Evolutionary conservation across 768 basidiomycete genomes (phyloP), one percentile per base, ranked within the genome.

Genomic region (Phallus indusiatus): DNA sequence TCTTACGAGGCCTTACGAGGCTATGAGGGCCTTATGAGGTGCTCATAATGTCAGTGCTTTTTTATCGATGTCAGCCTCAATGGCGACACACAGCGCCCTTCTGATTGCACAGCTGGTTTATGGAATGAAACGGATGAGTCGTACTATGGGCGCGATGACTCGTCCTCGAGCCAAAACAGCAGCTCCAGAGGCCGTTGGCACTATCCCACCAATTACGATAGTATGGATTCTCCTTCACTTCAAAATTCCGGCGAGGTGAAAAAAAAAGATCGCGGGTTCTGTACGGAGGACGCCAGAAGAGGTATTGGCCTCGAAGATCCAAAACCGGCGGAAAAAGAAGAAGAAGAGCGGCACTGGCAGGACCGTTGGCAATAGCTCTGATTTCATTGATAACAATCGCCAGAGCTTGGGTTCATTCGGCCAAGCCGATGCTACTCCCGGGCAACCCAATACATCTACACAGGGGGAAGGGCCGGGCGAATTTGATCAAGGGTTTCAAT

Each of bases 241-340:
- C 67, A 70, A 28, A 80, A 75, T 71, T 86, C 82, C 72, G 83
- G 86, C 72, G 84, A 84, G 65, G 81, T 81, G n/a, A n/a, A n/a
- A 54, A 92, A 90, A 80, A 91, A 92, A 71, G 90, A 93, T 65
- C 76, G 90, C 60, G 91, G 86, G 86, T 89, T 84, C 60, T 77
- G 86, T 70, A 91, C 90, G 34, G 88, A 90, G 71, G 90, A 93
- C 69, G 90, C 90, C 54, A 66, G 1, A 75, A 74, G 53, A 47
- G 57, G 57, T 1, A 51, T 59, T 5, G 57, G 50, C 1, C 14
- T 52, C 12, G 66, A 81, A 74, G 65, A 75, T 73, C 60, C 76
- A 73, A 62, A 72, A 68, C 53, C 67, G 69, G 54, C 70, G 67
- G 64, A 64, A 61, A 64, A 78, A 61, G 88, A 80, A 74, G 79